Base-by-base conservation (phyloP, 352 stramenopile genomes). In the Hyaloperonospora arabidopsidis region DNA sequence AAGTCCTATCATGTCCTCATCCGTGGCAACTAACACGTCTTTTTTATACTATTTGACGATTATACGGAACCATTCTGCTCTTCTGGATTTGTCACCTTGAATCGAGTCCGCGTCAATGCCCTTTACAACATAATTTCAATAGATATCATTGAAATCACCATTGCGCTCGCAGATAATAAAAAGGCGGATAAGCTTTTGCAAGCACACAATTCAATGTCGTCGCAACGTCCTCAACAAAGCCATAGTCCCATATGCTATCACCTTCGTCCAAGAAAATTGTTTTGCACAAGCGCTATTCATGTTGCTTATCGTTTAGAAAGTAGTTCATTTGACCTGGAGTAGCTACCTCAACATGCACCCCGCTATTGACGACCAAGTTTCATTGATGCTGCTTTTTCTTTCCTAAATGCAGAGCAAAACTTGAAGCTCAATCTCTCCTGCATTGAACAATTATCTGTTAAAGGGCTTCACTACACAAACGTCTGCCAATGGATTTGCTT, bases 231-330 rank as follows among this genome's bases (percentile, higher is more conserved):
- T 96, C 79, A 55, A 94, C 83, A 54, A 95, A 95, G 36, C 93
- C 95, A 28, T 98, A 73, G 77, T 98, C 96, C 25, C 98, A 71
- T 95, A 99, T 98, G 29, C 95, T 86, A 67, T 99, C 97, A 45
- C 92, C 96, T 79, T 99, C 97, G 65, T 99, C 97, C 52, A 99
- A 67, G 61, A 94, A 98, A 67, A 99, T 96, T 72, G 98, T 98
- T 55, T 96, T 91, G 69, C 88, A 98, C 56, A 97, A 72, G 34
- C 94, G 82, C 45, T 67, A 63, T 84, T 97, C 71, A 98, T 97
- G 54, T 96, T 84, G 19, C 89, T 83, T 38, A 88, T 72, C 70
- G 98, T 97, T 21, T 99, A n/a, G 69, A 53, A 98, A 94, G 73
- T 99, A 95, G 36, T 96, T 96, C 15, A 99, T 65, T 44, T 96